Conservation (phyloP, 495 filamentous ascomycete species). For the Neurospora hispaniola region DNA sequence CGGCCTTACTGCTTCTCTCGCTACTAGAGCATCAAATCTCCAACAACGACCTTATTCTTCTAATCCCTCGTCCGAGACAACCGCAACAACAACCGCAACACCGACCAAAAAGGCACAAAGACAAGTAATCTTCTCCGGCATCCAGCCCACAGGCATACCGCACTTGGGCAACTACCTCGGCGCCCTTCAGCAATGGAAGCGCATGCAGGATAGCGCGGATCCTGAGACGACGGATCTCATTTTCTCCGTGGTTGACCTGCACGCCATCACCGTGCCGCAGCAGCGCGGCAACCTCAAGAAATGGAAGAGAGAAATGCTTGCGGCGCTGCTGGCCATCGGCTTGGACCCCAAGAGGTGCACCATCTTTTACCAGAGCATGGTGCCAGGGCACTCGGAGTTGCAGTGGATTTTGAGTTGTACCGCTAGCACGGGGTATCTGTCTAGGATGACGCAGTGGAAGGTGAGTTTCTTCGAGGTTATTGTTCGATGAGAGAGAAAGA, state of each 20-base stretch:
- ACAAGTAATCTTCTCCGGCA: slow-evolving; percentile 75
- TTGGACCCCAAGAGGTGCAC: slow-evolving; percentile 61
- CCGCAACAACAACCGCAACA: neutral
- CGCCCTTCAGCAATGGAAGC: slow-evolving; percentile 78
- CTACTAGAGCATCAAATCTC: neutral
- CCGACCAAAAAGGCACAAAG: neutral
- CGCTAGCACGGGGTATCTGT: slow-evolving; percentile 79
- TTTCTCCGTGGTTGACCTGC: slow-evolving; percentile 83
- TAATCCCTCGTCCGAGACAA: neutral
- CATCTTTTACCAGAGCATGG: slow-evolving; percentile 77
- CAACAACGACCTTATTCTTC: neutral
- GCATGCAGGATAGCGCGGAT: slow-evolving; percentile 54
- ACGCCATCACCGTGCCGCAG: slow-evolving; percentile 78
- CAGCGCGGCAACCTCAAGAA: slow-evolving; percentile 42
- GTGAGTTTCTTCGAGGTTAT: slow-evolving; percentile 31
- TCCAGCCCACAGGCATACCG: slow-evolving; percentile 92
- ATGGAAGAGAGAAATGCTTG: slow-evolving; percentile 64
- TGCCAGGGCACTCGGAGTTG: slow-evolving; percentile 71
- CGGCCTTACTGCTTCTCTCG: neutral
- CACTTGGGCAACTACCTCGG: slow-evolving; percentile 95
- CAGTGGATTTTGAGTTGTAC: slow-evolving; percentile 94
- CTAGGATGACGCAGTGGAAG: slow-evolving; percentile 98
- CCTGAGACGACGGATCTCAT: slow-evolving; percentile 46
- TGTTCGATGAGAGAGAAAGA: too few relatives aligned
- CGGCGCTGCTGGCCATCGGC: slow-evolving; percentile 73